Base-by-base conservation (phyloP, 495 filamentous ascomycete species). In the Aspergillus panamensis region DNA sequence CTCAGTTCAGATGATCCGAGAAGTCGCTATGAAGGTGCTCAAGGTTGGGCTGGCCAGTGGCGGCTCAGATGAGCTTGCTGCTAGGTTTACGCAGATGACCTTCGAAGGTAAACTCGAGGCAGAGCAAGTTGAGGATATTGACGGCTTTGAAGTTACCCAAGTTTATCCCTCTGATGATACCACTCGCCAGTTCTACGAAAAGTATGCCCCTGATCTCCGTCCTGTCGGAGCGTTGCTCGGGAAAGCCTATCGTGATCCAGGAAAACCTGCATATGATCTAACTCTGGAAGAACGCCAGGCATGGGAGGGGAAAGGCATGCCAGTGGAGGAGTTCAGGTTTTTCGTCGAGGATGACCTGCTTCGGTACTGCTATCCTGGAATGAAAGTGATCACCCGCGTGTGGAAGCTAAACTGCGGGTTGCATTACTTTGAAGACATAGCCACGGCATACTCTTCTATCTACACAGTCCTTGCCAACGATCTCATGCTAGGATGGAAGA, bases 351-450 rank as follows among this genome's bases (percentile, higher is more conserved):
- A 84, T 25, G 66, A 80, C 0, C 71, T 87, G 6, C 75, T 97
- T 17, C 59, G 75, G 29, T 73, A 80, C 47, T 81, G 86, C 57
- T 84, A 83, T 60, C 75, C 82, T 1, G 90, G 92, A 1, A 85
- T 96, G 85, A 96, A 95, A 73, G 67, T 97, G 14, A 77, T 80
- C 32, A 75, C 83, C 6, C 70, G 66, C 8, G 79, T 96, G 14
- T 85, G 83, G 67, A 77, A 82, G 48, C 70, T 90, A 30, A 84
- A 80, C 55, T 79, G 76, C 53, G 87, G 85, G 8, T 45, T 90
- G 32, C 74, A 80, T 62, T 82, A 80, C 61, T 79, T 91, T 55
- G 83, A 85, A 50, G 69, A 79, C 6, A 63, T 88, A n/a, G 61
- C 64, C 44, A 77, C 73, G 3, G 72, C 79, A 1, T 86, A 84